Base-by-base conservation (phyloP, 495 filamentous ascomycete species). In the Podospora pseudoanserina region DNA sequence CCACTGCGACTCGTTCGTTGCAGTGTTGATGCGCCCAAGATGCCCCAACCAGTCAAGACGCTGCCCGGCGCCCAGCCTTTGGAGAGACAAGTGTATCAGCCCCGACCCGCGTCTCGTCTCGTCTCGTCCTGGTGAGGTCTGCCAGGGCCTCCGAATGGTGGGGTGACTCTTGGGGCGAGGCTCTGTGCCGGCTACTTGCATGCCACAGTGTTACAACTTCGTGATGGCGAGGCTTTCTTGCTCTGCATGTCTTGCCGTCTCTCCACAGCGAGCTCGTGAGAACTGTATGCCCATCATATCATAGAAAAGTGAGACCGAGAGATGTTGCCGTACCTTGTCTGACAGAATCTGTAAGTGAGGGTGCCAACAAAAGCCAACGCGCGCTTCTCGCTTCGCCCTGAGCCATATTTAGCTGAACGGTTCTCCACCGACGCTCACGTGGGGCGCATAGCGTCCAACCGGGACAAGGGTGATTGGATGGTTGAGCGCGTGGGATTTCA, bases 21-120 rank as follows among this genome's bases (percentile, higher is more conserved):
- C 55, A 58, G 55, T 18, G 55, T 19, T 19, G 55, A 26, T 58
- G 55, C 55, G 18, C 18, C 23, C 55, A 58, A 20, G 23, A 28
- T 18, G 11, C 27, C 6, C 23, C 20, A n/a, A 15, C 60, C 26
- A n/a, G 27, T 32, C 6, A 62, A 18, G 60, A n/a, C 26, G 27
- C 55, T 28, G 16, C 16, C 27, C 18, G 5, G 27, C 27, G 60
- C 18, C 30, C 27, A n/a, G 60, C 18, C 60, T 32, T 32, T 28
- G 30, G 26, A 6, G 56, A 59, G 26, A 23, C 56, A 59, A 59
- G 56, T 59, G 56, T 59, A 59, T 59, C 56, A 59, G 56, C 56
- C 56, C 56, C 56, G 56, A 59, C 56, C 56, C 56, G 56, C 56
- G 56, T 62, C 60, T 34, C 27, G 60, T 62, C 60, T 62, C 60